phyloP scores from a whole-genome alignment of 805 yeast genomes.

The Saturnispora zaruensis region DNA sequence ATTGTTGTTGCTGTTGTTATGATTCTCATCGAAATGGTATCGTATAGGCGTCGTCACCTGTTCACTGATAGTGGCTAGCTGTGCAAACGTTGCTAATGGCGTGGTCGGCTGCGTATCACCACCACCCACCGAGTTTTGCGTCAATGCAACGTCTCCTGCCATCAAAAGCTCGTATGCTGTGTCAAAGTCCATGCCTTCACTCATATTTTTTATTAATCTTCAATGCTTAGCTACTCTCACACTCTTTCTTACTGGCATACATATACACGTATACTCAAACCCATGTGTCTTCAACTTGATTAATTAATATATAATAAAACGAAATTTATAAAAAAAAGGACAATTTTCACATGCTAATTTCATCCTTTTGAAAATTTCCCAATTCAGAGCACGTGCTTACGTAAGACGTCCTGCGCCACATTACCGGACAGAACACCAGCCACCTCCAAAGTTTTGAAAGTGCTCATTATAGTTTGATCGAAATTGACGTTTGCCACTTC shows the following conservation, averaged over 20 bases:
- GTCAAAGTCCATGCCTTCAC: slow-evolving; percentile 28
- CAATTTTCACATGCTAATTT: background rate
- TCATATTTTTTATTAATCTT: background rate
- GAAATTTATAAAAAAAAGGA: background rate
- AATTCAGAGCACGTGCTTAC: background rate
- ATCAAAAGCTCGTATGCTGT: slow-evolving; percentile 32
- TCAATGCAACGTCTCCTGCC: slow-evolving; percentile 15
- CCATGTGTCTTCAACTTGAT: background rate
- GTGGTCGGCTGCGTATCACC: background rate
- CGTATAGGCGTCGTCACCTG: slow-evolving; percentile 1
- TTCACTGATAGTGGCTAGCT: slow-evolving; percentile 1
- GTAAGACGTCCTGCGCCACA: slow-evolving; percentile 6
- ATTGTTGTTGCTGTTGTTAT: background rate
- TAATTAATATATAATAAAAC: background rate
- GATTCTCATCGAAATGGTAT: background rate
- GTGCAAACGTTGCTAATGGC: background rate
- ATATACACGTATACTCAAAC: background rate
- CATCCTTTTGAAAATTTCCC: background rate
- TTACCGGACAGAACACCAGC: slow-evolving; percentile 47
- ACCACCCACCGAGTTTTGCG: background rate
- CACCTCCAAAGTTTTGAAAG: slow-evolving; percentile 45
- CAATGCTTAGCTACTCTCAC: background rate
- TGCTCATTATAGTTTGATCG: slow-evolving; percentile 42
- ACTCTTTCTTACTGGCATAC: background rate
- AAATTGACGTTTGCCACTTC: slow-evolving; percentile 42